Base-by-base conservation (phyloP, 345 rosid genomes). In the Cardiospermum halicacabum region DNA sequence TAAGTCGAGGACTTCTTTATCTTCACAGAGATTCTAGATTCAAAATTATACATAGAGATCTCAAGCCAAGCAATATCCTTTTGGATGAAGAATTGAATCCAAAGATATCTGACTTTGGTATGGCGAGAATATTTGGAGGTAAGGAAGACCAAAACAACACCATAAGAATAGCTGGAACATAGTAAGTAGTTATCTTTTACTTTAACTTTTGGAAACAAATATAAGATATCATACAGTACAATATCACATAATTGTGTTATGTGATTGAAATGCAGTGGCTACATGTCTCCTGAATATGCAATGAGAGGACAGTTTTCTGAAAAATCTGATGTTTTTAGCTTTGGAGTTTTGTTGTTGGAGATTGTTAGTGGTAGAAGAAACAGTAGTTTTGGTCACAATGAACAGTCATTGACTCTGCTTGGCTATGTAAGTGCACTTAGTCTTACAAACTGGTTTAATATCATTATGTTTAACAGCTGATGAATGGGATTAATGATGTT, bases 51-150 rank as follows among this genome's bases (percentile, higher is more conserved):
- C 50, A 34, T 34, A 34, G 37, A 34, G 37, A 34, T 34, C 37
- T 34, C 9, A 34, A 34, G 37, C 37, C 37, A 34, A 34, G 37
- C 9, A 34, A 1, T 10, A 34, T 34, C 37, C 0, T 34, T 6
- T 34, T 45, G 22, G 50, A 45, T 45, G 50, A 45, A 6, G 50
- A 45, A 45, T 18, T 45, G 7, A 45, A 3, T 43, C 74, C 69
- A 0, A 73, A 69, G 24, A 69, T 77, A 37, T 72, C 72, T 1
- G 72, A 69, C 49, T 72, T 69, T 58, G 81, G 77, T 13, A 66
- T 49, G 54, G 64, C 74, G n/a, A 45, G 80, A 42, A 57, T 50
- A n/a, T 68, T 71, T 39, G 70, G 61, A 1, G 50, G 50, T 3
- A 2, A n/a, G 16, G 21, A 45, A 13, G 50, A 45, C 5, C 50